Evolutionary conservation across 1,284 basidiomycete species (phyloP), one percentile per base, ranked within the genome.

Genomic region (Papiliotrema nemorosa): DNA sequence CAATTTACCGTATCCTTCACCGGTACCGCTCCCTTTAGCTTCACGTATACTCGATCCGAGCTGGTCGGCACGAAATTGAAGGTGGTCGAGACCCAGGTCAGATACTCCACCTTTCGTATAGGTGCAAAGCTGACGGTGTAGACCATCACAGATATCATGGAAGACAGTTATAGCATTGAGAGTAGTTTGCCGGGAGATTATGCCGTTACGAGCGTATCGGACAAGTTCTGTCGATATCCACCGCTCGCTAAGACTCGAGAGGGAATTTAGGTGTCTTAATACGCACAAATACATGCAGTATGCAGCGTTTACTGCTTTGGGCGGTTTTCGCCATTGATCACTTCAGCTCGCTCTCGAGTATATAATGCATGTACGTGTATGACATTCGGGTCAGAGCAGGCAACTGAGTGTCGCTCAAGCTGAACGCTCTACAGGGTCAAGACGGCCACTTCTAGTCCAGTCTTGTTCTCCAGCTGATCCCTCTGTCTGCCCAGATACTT

Each of bases 21-120:
- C 40, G 94, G 94, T 49, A 87, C 88, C 62, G 87, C 94, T 33
- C 94, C 94, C 0, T 98, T 96, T 76, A 87, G 91, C 1, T 97
- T 98, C 74, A 90, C 89, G 0, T 92, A 91, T 70, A 89, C 91
- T 69, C 81, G 90, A 40, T 81, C 80, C 75, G 62, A 73, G 54
- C 42, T 55, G 14, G 46, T 60, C 16, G 59, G 59, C 3, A 55
- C 61, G 10, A 64, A 56, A 38, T 44, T 56, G 14, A 86, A 84
- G 66, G 83, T 92, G 18, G 79, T 91, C 12, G 90, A 94, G 68
- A 91, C 89, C 21, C 90, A 90, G 64, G 69, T 69, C 44, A 58
- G 60, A 51, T 9, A 5, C 5, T n/a, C 36, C 5, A 18, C 22
- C 16, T 3, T 3, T 5, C 12, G 14, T 24, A 20, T 48, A 18